Base-by-base conservation (phyloP, 176 grass and related monocot species). In the Oryza meridionalis region DNA sequence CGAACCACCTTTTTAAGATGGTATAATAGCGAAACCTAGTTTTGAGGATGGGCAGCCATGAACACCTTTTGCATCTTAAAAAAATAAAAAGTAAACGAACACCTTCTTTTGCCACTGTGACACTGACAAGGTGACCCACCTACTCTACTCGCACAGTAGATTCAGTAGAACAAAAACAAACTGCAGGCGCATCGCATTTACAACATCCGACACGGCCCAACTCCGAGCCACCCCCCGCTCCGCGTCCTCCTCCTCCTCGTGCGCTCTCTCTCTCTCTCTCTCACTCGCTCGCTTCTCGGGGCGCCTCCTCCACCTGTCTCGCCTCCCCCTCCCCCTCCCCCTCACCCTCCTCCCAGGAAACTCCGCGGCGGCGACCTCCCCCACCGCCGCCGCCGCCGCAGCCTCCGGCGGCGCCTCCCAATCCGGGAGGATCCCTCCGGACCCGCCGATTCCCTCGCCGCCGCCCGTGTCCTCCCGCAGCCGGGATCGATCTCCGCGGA, bases 401-500 rank as follows among this genome's bases (percentile, higher is more conserved):
- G 14, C n/a, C 82, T 68, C 31, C 58, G 58, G 2, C 58, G 21
- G 0, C 21, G 58, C 58, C 2, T n/a, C 21, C 82, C 46, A 68
- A 75, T 40, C 62, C n/a, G 72, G 13, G 9, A 27, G 62, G 71
- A 53, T 7, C 32, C 82, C 27, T 50, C 43, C 21, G 13, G 12
- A 3, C 42, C 38, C 62, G 29, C 14, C n/a, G 44, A 50, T 40
- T 77, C 44, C 72, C 29, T 62, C 45, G 62, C 11, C 47, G n/a
- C 1, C 53, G 53, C 17, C 19, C 55, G 0, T 7, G 47, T 9
- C 58, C 21, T 2, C 9, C 58, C 13, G 3, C n/a, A 14, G 21
- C 64, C 21, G 32, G 70, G 55, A 29, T 26, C n/a, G 82, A 84
- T 84, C 22, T 65, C 46, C 32, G 64, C 33, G 64, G 82, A 58